phyloP scores from a whole-genome alignment of 1,284 basidiomycete genomes.

The Sanghuangporus baumii region DNA sequence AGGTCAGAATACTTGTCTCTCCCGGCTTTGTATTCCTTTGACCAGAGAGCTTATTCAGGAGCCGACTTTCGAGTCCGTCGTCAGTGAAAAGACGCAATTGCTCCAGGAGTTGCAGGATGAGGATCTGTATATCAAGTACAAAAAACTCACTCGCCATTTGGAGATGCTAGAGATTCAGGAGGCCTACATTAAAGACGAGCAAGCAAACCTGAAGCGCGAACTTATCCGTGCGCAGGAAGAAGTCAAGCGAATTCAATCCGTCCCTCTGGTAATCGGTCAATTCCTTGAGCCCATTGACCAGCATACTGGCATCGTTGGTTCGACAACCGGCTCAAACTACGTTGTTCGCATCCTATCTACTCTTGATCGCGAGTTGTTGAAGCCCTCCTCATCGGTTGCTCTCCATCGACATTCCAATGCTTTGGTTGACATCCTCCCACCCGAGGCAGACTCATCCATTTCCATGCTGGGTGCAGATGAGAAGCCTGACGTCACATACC shows the following conservation, averaged over 20 bases:
- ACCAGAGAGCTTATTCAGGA: slow-evolving; percentile 48
- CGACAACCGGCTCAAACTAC: slow-evolving; percentile 97
- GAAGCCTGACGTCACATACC: slow-evolving; percentile 87
- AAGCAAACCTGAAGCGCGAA: slow-evolving; percentile 96
- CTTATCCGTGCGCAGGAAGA: slow-evolving; percentile 98
- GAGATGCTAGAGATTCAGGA: slow-evolving; percentile 95
- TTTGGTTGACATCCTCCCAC: slow-evolving; percentile 96
- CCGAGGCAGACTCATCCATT: slow-evolving; percentile 97
- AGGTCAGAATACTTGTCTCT: slow-evolving; percentile 45
- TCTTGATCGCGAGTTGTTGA: slow-evolving; percentile 94
- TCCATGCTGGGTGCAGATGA: slow-evolving; percentile 92
- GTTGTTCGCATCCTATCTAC: slow-evolving; percentile 98
- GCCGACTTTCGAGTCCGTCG: slow-evolving; percentile 82
- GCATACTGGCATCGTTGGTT: slow-evolving; percentile 95
- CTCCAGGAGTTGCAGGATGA: slow-evolving; percentile 86
- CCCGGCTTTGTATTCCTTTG: slow-evolving; percentile 3
- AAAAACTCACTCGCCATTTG: slow-evolving; percentile 87
- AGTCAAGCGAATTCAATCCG: slow-evolving; percentile 98
- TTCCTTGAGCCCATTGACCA: slow-evolving; percentile 99
- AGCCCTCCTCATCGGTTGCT: slow-evolving; percentile 95
- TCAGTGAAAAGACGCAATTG: slow-evolving; percentile 83
- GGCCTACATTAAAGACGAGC: slow-evolving; percentile 99
- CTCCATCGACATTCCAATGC: slow-evolving; percentile 98
- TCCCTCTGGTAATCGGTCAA: slow-evolving; percentile 99
- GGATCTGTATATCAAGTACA: slow-evolving; percentile 93